Evolutionary conservation across 495 filamentous ascomycete species (phyloP).

Genomic region (Paragyromitra xinjiangensis): DNA sequence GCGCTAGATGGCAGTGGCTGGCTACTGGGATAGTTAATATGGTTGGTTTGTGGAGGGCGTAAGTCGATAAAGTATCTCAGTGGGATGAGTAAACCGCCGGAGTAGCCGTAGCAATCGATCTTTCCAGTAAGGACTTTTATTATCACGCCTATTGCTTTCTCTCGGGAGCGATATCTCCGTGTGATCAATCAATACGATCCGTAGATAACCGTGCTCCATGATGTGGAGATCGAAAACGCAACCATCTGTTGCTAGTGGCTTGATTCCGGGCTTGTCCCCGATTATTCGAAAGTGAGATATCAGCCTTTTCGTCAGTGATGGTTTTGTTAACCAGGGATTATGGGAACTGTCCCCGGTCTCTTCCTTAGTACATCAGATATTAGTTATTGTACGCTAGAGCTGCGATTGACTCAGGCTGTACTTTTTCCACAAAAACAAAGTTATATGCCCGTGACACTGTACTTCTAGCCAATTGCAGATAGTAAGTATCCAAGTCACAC

Average conservation of each 20-base stretch:
- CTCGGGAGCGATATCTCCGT: background rate
- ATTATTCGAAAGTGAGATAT: conserved; percentile 10
- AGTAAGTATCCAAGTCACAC: background rate
- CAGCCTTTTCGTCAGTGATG: background rate
- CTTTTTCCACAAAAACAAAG: background rate
- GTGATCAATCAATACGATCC: conserved; percentile 11
- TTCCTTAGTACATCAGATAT: background rate
- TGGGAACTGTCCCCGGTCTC: background rate
- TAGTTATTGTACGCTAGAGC: background rate
- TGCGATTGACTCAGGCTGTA: background rate
- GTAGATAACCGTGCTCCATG: background rate
- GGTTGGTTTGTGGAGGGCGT: background rate
- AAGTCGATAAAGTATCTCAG: background rate
- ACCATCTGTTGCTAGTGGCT: conserved; percentile 8
- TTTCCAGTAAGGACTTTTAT: background rate
- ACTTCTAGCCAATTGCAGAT: background rate
- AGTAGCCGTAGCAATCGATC: background rate
- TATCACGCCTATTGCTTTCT: background rate
- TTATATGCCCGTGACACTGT: background rate
- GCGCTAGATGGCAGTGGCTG: background rate
- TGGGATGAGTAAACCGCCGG: background rate
- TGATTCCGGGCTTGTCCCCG: conserved; percentile 15
- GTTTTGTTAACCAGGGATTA: conserved; percentile 3
- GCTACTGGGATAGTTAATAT: too few species aligned
- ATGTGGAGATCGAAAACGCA: background rate